Evolutionary conservation across 192 early-diverging fungal species (phyloP).

Genomic region (Umbelopsis vinacea): DNA sequence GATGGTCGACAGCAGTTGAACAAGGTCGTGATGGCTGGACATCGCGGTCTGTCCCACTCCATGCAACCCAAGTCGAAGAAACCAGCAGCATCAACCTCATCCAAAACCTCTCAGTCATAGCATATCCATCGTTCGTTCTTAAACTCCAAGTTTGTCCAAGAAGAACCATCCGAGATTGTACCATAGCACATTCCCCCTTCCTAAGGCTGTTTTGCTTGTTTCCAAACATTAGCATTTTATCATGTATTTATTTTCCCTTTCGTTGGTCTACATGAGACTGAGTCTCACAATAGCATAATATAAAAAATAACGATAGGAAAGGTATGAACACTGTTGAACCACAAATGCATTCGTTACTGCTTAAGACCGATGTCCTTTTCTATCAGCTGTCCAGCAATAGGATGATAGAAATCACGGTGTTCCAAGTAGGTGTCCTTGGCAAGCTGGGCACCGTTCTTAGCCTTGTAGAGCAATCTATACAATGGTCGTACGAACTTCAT

Average conservation of each 20-base stretch:
- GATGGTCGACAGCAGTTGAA: constrained; percentile 27
- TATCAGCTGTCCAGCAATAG: constrained; percentile 90
- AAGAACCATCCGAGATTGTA: not conserved
- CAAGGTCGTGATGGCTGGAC: not conserved
- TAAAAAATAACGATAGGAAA: not conserved
- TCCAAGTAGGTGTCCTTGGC: constrained; percentile 81
- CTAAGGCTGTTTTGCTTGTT: not conserved
- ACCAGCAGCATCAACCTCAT: not conserved
- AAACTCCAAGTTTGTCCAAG: not conserved
- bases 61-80: not conserved
- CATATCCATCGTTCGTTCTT: not conserved
- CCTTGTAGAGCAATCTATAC: constrained; percentile 71
- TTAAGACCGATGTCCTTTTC: constrained; percentile 77
- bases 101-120: not conserved
- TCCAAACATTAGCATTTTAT: not conserved
- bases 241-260: not conserved
- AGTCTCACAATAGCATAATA: not conserved
- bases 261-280: not conserved
- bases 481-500: constrained; percentile 94
- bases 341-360: constrained; percentile 11
- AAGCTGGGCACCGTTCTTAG: constrained; percentile 72
- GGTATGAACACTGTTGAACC: not conserved
- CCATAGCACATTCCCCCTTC: not conserved
- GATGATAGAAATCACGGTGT: constrained; percentile 87
- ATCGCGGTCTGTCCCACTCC: not conserved